Evolutionary conservation across 169 alveolate species (phyloP).

Genomic region (Plasmodium blacklocki): DNA sequence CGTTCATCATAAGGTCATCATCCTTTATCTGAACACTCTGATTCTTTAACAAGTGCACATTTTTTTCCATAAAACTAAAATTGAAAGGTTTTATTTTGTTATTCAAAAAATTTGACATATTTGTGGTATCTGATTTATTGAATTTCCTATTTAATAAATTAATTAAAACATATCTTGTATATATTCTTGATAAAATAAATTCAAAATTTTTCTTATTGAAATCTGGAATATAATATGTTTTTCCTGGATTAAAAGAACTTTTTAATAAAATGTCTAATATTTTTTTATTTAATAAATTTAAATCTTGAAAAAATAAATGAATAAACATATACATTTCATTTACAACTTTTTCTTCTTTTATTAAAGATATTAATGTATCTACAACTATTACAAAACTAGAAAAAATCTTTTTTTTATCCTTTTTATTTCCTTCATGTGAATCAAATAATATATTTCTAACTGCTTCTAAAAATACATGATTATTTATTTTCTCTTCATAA

Average conservation of each 20-base stretch:
- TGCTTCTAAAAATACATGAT: slow-evolving; percentile 42
- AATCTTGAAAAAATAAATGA: slow-evolving; percentile 27
- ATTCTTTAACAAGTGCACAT: neutral
- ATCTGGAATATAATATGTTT: neutral
- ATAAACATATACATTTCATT: slow-evolving; percentile 37
- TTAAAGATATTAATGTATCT: slow-evolving; percentile 38
- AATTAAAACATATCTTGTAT: slow-evolving; percentile 45
- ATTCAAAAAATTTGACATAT: neutral
- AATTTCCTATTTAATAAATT: slow-evolving; percentile 13
- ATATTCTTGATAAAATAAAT: slow-evolving; percentile 36
- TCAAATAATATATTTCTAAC: slow-evolving; percentile 51
- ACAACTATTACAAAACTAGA: slow-evolving; percentile 37
- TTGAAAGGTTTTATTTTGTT: slow-evolving; percentile 1
- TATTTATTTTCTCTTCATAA: slow-evolving; percentile 8
- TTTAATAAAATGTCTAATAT: neutral
- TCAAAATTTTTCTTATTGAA: slow-evolving; percentile 23
- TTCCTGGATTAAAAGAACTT: neutral
- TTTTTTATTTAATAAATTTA: slow-evolving; percentile 23
- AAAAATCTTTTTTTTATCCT: slow-evolving; percentile 13
- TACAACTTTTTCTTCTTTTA: slow-evolving; percentile 21
- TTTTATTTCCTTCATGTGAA: slow-evolving; percentile 9
- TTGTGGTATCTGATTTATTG: neutral
- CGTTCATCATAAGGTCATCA: neutral
- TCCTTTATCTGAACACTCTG: neutral
- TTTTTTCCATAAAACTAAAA: slow-evolving; percentile 34